Evolutionary conservation across 192 early-diverging fungal species (phyloP), one percentile per base, ranked within the genome.

Genomic region (Umbelopsis vinacea): DNA sequence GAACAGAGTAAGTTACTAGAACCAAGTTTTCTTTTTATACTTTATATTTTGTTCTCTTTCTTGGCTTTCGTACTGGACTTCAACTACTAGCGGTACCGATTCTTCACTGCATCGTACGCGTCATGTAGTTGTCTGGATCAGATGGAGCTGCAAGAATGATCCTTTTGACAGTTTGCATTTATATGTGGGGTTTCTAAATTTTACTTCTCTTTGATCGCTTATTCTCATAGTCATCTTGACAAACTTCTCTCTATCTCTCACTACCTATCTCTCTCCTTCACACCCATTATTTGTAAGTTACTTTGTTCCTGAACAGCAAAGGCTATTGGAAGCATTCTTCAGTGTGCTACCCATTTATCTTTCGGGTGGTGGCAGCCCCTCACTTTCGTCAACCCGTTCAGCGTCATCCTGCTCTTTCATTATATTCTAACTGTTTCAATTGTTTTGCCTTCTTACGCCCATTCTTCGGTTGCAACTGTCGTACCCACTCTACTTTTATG

Each of bases 221-320:
- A 29, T 63, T 63, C 11, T n/a, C 57, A n/a, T 37, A 63, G 57
- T 35, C 33, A 63, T 29, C 26, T 63, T 63, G 29, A 63, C 33
- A 35, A 19, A 37, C 57, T 35, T 35, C 33, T 35, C 57, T 37
- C 8, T 19, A 19, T 37, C 33, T 63, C 23, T 29, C 29, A 29
- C 29, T 29, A 29, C 29, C 29, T 29, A 29, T 29, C 29, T 26
- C 22, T 22, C 23, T 54, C 53, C 22, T 54, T 54, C 23, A 37
- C 33, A 50, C n/a, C n/a, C 40, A 43, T 17, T 63, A 63, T 63
- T 63, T 63, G 57, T 63, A 63, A 63, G 57, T 63, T 63, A 38
- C 57, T 63, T 63, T 35, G 57, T 63, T 63, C 33, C 14, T 63
- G 57, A 60, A 9, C 24, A 38, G 5, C 48, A 14, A 7, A 35